These are phyloP conservation scores for Miscanthus sacchariflorus DNA, from an alignment of 202 grass and related monocot genomes.

Conservation along the genomic window DNA sequence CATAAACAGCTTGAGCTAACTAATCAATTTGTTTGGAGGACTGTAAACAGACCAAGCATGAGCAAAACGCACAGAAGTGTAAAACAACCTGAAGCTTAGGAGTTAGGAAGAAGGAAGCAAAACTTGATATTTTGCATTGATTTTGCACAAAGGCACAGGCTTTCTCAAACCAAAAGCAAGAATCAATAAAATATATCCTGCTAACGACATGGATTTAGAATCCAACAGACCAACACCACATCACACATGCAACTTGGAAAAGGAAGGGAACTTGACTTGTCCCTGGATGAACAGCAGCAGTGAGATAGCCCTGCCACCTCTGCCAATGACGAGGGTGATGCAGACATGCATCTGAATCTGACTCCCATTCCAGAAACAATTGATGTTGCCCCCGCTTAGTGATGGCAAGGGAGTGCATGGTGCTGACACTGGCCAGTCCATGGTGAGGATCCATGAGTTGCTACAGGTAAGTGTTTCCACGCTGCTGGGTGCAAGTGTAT, in stretches of 20 bases:
- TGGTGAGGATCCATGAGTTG: too few relatives aligned
- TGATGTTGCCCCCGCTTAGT: too few relatives aligned
- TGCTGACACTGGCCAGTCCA: too few relatives aligned
- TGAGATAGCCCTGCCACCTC: not conserved
- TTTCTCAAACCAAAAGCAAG: constrained; percentile 20
- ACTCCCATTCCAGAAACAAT: too few relatives aligned
- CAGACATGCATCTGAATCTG: not conserved
- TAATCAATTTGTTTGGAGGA: not conserved
- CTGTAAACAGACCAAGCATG: not conserved
- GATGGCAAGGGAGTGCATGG: too few relatives aligned
- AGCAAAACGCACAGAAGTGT: not conserved
- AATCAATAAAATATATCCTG: not conserved
- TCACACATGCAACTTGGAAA: not conserved
- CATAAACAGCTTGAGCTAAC: not conserved
- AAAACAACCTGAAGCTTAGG: not conserved
- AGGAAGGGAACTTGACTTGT: not conserved
- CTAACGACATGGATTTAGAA: not conserved
- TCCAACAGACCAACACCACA: not conserved
- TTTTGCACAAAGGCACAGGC: not conserved
- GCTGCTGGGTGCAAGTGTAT: too few relatives aligned
- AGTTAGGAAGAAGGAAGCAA: not conserved
- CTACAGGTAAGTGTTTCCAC: too few relatives aligned
- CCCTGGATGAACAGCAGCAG: not conserved
- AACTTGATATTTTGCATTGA: not conserved
- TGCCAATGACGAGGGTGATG: not conserved